A percentile compares a stretch with the other conserved stretches of the same genome.
Evolutionary conservation across 495 filamentous ascomycete genomes (phyloP).

Genomic region (Aspergillus kassunensis): DNA sequence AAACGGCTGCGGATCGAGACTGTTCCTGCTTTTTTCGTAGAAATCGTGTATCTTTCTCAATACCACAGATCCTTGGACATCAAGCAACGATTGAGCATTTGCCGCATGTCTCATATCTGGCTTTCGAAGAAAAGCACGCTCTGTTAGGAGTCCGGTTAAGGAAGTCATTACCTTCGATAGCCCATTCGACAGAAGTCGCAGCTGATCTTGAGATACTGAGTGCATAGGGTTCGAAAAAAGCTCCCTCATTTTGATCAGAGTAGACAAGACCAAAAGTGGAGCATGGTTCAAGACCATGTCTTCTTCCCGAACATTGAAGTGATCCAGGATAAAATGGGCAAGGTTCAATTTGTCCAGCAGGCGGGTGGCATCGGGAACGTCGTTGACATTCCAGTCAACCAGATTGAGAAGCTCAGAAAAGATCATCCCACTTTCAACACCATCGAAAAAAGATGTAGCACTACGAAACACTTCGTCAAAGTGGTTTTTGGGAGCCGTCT

Average conservation of each 20-base stretch:
- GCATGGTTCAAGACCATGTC: slow-evolving; percentile 90
- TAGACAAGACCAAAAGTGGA: slow-evolving; percentile 65
- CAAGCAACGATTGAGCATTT: slow-evolving; percentile 12
- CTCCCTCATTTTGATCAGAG: slow-evolving; percentile 54
- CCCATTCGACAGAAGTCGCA: slow-evolving; percentile 22
- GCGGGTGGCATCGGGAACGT: slow-evolving; percentile 44
- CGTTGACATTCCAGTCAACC: slow-evolving; percentile 30
- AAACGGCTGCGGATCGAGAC: slow-evolving; percentile 41
- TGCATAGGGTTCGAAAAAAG: slow-evolving; percentile 16
- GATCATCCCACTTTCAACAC: slow-evolving; percentile 88
- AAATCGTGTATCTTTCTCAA: slow-evolving; percentile 60
- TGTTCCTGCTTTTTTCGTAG: slow-evolving; percentile 51
- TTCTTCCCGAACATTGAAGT: slow-evolving; percentile 93
- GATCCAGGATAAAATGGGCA: slow-evolving; percentile 73
- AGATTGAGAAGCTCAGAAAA: slow-evolving; percentile 74
- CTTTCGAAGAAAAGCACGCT: slow-evolving; percentile 60
- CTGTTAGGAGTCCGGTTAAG: slow-evolving; percentile 58
- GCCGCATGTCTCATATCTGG: slow-evolving; percentile 21
- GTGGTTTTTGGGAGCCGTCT: slow-evolving; percentile 53
- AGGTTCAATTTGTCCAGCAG: slow-evolving; percentile 53
- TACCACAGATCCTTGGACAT: slow-evolving; percentile 40
- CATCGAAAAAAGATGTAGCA: slow-evolving; percentile 94
- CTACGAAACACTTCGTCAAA: slow-evolving; percentile 87
- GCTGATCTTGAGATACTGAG: slow-evolving; percentile 12
- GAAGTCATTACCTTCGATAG: slow-evolving; percentile 33